Evolutionary conservation across 2,329 filamentous ascomycete genomes (phyloP).

Genomic region (Penicillium occitanis): DNA sequence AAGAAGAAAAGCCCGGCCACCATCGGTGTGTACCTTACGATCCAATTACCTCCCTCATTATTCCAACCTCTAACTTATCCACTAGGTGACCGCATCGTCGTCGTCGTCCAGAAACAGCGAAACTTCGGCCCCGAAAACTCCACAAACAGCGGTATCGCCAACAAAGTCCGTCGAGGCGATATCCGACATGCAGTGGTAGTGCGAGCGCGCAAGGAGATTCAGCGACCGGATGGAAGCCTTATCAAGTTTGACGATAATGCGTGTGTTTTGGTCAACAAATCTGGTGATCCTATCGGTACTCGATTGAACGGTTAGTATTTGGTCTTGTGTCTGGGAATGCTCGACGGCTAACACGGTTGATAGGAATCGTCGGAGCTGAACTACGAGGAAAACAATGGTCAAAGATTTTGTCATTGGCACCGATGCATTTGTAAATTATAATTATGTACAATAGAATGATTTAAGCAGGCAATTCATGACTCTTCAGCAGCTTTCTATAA

Average conservation of each 20-base stretch:
- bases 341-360: conserved; percentile 25
- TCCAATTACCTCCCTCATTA: background rate
- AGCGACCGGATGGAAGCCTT: conserved; percentile 82
- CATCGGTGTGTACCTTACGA: conserved; percentile 65
- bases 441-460: conserved; percentile 27
- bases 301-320: conserved; percentile 70
- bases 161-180: conserved; percentile 95
- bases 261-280: conserved; percentile 95
- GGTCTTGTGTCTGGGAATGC: background rate
- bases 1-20: conserved; percentile 82
- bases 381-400: conserved; percentile 93
- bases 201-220: conserved; percentile 81
- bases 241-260: conserved; percentile 97
- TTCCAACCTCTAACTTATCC: background rate
- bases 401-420: conserved; percentile 94
- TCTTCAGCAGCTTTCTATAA: conserved; percentile 4
- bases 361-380: conserved; percentile 83
- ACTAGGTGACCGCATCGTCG: conserved; percentile 89
- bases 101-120: conserved; percentile 95
- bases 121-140: conserved; percentile 70
- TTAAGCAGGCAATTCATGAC: conserved; percentile 10
- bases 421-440: conserved; percentile 66
- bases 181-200: conserved; percentile 96
- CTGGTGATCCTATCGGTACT: conserved; percentile 90
- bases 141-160: conserved; percentile 71